Evolutionary conservation across 768 basidiomycete genomes (phyloP), one percentile per base, ranked within the genome.

Genomic region (Erythrobasidium yunnanense): DNA sequence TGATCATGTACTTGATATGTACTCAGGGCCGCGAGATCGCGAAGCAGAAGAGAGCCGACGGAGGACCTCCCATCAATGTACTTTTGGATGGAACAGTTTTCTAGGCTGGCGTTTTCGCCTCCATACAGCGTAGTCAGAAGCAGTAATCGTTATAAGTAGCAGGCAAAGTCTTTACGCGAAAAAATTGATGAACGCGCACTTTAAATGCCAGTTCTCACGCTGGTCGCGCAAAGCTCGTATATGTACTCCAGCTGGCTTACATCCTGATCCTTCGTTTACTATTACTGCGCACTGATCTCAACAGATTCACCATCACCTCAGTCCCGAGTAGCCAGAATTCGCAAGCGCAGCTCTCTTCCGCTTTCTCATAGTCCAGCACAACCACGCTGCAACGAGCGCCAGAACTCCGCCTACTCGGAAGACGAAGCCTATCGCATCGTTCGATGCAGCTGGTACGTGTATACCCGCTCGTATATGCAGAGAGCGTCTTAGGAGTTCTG

Each of bases 21-120:
- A 33, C 50, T 32, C 23, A 69, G 69, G 93, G 93, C 2, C 80
- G 93, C 2, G 90, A 93, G 77, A 88, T 96, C 38, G 93, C 93
- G 2, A 87, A 84, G 74, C 76, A 80, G 74, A 84, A 82, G 74
- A 78, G 92, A 3, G 86, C 85, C 0, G 60, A 70, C 23, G 57
- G 65, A 1, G 71, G 72, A 1, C 68, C 70, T 18, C 71, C 72
- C 5, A 71, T 72, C 54, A n/a, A 67, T 20, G 67, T 68, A n/a
- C 32, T 70, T 15, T 55, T 66, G 1, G 66, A 66, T 15, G 68
- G 68, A 1, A 67, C 66, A 1, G 67, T 71, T 0, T 72, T 72
- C 67, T 70, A 62, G 56, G 45, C 7, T 13, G n/a, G n/a, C n/a
- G n/a, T n/a, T n/a, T n/a, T n/a, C n/a, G n/a, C n/a, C n/a, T n/a